These are phyloP conservation scores for Tricholoma sp. DNA, from an alignment of 768 basidiomycete species.

Conservation along the genomic window DNA sequence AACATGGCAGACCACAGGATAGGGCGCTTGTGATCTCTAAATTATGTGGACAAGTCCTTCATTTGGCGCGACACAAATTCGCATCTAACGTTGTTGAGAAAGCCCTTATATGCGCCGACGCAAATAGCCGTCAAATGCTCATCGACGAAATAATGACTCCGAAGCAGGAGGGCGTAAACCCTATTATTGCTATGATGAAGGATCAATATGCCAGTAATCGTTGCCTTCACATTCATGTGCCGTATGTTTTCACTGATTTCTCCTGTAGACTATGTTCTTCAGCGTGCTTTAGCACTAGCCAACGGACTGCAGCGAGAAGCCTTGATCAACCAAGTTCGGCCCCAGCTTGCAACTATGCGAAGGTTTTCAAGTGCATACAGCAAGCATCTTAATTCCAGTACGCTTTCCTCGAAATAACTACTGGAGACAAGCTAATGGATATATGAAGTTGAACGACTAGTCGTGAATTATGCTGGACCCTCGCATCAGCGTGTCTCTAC, in stretches of 20 bases:
- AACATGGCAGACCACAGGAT: conserved; percentile 71
- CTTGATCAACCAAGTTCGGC: conserved; percentile 56
- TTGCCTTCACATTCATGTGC: neutral
- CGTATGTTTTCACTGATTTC: neutral
- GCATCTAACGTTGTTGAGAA: conserved; percentile 97
- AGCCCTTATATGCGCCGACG: conserved; percentile 63
- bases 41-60: conserved; percentile 72
- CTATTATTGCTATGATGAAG: conserved; percentile 74
- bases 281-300: conserved; percentile 65
- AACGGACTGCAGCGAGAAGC: conserved; percentile 68
- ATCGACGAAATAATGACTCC: conserved; percentile 78
- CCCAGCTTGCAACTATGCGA: conserved; percentile 67
- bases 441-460: conserved; percentile 59
- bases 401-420: conserved; percentile 21
- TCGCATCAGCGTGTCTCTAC: conserved; percentile 20
- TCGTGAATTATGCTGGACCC: conserved; percentile 39
- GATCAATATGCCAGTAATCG: conserved; percentile 84
- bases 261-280: conserved; percentile 74
- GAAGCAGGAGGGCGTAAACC: conserved; percentile 59
- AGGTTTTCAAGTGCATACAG: conserved; percentile 67
- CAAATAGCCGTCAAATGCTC: conserved; percentile 59
- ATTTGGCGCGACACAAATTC: conserved; percentile 84
- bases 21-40: conserved; percentile 57
- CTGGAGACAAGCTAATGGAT: conserved; percentile 6
- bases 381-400: conserved; percentile 80